Base-by-base conservation (phyloP, 177 flowering plant species). In the Vitis hybrid region DNA sequence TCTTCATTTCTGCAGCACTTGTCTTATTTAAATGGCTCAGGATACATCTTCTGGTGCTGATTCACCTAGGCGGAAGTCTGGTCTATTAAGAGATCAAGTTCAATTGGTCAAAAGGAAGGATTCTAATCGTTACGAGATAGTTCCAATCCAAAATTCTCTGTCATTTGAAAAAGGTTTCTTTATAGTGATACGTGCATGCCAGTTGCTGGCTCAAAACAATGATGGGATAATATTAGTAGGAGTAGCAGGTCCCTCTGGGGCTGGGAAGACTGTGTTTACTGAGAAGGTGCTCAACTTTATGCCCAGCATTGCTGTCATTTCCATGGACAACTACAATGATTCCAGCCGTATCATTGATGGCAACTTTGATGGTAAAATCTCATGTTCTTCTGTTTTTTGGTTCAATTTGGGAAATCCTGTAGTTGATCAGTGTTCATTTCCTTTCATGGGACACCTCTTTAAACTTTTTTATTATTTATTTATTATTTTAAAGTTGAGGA, bases 301-400 rank as follows among this genome's bases (percentile, higher is more conserved):
- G 97, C 98, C 98, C 54, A 87, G 95, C 77, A 80, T 92, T 69
- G 92, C 95, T 72, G 90, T 92, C 69, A 88, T 95, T 77, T 80
- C 92, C 19, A 95, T 95, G 98, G 99, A 95, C 79, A 90, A 90
- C 79, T 95, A 92, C 81, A 91, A 94, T 77, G 97, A 96, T 85
- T 55, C 91, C 20, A 94, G 92, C 71, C 90, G 96, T 13, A 85
- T 95, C 20, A 77, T 95, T 75, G 97, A 95, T 83, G 98, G 96
- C 50, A 95, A 92, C 74, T 95, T 84, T 71, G 98, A 95, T 79
- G 99, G 98, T 94, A 87, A 75, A 15, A 33, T 79, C 68, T 76
- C 61, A 10, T 76, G 66, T 71, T 44, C n/a, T 22, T 24, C 20
- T 66, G 17, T 38, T 59, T n/a, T 3, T 13, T 19, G 57, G 24